phyloP scores from a whole-genome alignment of 1,284 basidiomycete genomes.

The Neonothopanus nambi region DNA sequence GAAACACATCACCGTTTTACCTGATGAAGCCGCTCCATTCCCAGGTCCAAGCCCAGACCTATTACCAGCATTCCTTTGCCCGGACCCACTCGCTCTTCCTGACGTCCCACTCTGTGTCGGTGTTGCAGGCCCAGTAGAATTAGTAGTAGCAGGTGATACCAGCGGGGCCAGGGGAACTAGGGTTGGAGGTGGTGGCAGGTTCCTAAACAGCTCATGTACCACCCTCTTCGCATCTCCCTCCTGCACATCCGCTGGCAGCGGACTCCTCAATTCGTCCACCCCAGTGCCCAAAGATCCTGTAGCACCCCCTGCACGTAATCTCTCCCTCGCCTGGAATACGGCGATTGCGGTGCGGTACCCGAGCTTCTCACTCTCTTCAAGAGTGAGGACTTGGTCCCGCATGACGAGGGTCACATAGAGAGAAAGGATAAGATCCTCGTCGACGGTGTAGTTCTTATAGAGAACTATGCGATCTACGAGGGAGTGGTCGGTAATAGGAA shows the following conservation, averaged over 20 bases:
- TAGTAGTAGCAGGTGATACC: too few species aligned
- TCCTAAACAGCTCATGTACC: neutral
- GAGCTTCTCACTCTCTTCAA: too few species aligned
- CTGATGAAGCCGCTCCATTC: too few species aligned
- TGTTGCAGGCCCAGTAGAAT: too few species aligned
- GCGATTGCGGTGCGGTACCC: too few species aligned
- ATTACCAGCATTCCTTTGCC: neutral
- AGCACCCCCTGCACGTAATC: conserved; percentile 48
- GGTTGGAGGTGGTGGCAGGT: neutral
- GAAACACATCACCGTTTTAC: too few species aligned
- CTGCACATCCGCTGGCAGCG: conserved; percentile 32
- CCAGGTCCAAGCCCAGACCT: too few species aligned
- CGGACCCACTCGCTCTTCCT: neutral
- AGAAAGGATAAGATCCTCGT: conserved; percentile 44
- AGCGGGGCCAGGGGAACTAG: too few species aligned
- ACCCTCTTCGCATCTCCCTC: conserved; percentile 1
- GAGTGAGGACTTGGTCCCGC: too few species aligned
- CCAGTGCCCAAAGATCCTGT: too few species aligned
- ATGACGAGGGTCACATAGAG: conserved; percentile 47
- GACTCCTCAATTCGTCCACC: conserved; percentile 15
- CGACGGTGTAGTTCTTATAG: conserved; percentile 49
- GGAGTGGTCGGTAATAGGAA: conserved; percentile 41
- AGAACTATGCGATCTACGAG: conserved; percentile 49
- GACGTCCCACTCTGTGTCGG: neutral
- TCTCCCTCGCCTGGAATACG: too few species aligned